phyloP scores from a whole-genome alignment of 768 basidiomycete species.

The Trametes villosa region DNA sequence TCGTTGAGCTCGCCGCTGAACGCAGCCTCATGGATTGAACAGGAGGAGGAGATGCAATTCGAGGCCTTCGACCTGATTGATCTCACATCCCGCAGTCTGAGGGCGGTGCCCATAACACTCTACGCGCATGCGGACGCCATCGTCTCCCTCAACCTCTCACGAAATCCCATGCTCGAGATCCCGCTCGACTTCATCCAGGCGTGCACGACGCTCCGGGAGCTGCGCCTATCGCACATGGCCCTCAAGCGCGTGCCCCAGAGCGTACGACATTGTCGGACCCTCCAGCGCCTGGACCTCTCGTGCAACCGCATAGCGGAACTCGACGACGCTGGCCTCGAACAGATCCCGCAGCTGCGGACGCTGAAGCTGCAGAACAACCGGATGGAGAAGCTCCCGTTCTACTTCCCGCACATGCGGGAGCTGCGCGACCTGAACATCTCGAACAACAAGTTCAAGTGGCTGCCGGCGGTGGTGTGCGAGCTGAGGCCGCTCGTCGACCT shows the following conservation, averaged over 20 bases:
- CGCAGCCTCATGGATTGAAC: not conserved
- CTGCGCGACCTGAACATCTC: constrained; percentile 89
- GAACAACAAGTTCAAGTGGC: constrained; percentile 86
- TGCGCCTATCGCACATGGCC: constrained; percentile 88
- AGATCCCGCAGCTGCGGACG: constrained; percentile 67
- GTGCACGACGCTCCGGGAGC: constrained; percentile 80
- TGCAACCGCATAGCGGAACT: constrained; percentile 91
- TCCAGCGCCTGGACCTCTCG: constrained; percentile 85
- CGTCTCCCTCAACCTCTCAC: constrained; percentile 82
- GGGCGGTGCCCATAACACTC: constrained; percentile 86
- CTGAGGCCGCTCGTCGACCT: constrained; percentile 79
- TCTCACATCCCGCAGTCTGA: constrained; percentile 77
- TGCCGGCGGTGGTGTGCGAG: constrained; percentile 77
- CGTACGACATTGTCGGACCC: constrained; percentile 71
- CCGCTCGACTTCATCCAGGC: constrained; percentile 96
- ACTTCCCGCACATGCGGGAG: constrained; percentile 73
- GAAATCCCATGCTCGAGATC: constrained; percentile 95
- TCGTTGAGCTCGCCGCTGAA: not conserved
- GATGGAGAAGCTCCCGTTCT: constrained; percentile 83
- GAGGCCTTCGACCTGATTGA: constrained; percentile 81
- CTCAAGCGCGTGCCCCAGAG: constrained; percentile 92
- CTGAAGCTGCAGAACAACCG: constrained; percentile 91
- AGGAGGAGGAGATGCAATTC: constrained; percentile 78
- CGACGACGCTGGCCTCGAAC: constrained; percentile 82
- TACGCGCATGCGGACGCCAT: constrained; percentile 87